Evolutionary conservation across 2,329 filamentous ascomycete species (phyloP), one percentile per base, ranked within the genome.

Genomic region (Pseudogymnoascus sp.): DNA sequence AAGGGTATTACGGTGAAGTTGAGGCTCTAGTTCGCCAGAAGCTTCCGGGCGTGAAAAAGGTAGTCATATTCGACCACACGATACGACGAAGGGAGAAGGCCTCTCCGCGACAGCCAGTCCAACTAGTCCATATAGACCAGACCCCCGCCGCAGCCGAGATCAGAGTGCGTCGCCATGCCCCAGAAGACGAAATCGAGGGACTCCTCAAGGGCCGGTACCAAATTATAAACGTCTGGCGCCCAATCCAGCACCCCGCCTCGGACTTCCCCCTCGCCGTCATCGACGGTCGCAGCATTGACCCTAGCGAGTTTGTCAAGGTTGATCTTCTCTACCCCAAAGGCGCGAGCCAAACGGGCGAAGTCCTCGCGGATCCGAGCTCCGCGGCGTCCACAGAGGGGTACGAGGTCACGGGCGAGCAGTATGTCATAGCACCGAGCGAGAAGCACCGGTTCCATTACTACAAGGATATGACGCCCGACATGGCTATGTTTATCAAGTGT

Each of bases 11-110:
- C 77, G 87, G 90, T 0, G 91, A 96, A 73, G 83, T 96, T 6
- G 87, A 91, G 75, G 72, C 79, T 39, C 77, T 96, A 14, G 77
- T 96, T 0, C 77, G 90, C 2, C 75, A 83, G 12, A 75, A 83
- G 62, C 78, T 95, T 23, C 85, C 86, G 0, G 89, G 87, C 59
- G 81, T 84, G 18, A 79, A 82, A 65, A 80, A 82, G 2, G 79
- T 95, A 23, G 78, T 89, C 68, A 78, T 96, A 72, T 96, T 96
- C 76, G 91, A 96, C 79, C 89, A 96, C 78, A 96, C 91, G 8
- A 84, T 96, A 73, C 87, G 91, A 8, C 83, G 88, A 51, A 77
- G 83, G 14, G 71, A 76, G 1, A 81, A 84, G 0, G 74, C 77
- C 51, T 81, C 87, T 0, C 73, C 75, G 10, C 83, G 91, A 54